These are phyloP conservation scores for Penicillium sp. DNA, from an alignment of 2,329 filamentous ascomycete species.

Conservation along the genomic window DNA sequence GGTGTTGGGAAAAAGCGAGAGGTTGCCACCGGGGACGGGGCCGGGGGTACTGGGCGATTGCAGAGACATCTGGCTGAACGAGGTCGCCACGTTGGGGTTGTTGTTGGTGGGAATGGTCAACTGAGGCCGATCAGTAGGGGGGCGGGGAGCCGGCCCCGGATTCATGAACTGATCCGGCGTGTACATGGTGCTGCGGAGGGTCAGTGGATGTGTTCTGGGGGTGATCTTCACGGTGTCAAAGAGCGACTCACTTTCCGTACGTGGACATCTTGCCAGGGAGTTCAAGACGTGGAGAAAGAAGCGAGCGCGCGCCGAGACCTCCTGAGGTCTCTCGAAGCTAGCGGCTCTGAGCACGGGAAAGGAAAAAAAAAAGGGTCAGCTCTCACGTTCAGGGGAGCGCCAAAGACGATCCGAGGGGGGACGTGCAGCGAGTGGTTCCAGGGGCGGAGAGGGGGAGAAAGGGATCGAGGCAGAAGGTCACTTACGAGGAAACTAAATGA, in stretches of 20 bases:
- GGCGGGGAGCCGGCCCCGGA: constrained; percentile 87
- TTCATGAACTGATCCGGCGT: constrained; percentile 81
- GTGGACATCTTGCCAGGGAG: constrained; percentile 28
- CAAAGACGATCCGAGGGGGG: not conserved
- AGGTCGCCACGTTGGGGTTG: constrained; percentile 65
- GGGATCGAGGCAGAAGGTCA: constrained; percentile 6
- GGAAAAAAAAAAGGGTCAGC: constrained; percentile 6
- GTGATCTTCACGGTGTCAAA: not conserved
- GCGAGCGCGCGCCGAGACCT: constrained; percentile 25
- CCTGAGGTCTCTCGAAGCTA: constrained; percentile 21
- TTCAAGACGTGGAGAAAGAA: constrained; percentile 10
- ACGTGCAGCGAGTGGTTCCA: not conserved
- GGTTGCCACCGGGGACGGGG: constrained; percentile 43
- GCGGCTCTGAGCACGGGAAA: constrained; percentile 1
- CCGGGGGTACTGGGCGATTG: constrained; percentile 60
- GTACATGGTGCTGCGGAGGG: constrained; percentile 52
- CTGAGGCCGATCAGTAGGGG: constrained; percentile 78
- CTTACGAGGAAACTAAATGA: constrained; percentile 11
- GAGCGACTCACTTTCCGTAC: constrained; percentile 37
- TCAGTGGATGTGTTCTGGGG: constrained; percentile 4
- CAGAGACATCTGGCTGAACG: constrained; percentile 66
- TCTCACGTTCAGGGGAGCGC: constrained; percentile 1
- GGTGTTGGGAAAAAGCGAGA: constrained; percentile 64
- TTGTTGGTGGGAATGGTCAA: constrained; percentile 71
- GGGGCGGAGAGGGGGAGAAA: constrained; percentile 6